Conservation (phyloP, 2,329 filamentous ascomycete genomes). For the Chalaropsis ovoidea region DNA sequence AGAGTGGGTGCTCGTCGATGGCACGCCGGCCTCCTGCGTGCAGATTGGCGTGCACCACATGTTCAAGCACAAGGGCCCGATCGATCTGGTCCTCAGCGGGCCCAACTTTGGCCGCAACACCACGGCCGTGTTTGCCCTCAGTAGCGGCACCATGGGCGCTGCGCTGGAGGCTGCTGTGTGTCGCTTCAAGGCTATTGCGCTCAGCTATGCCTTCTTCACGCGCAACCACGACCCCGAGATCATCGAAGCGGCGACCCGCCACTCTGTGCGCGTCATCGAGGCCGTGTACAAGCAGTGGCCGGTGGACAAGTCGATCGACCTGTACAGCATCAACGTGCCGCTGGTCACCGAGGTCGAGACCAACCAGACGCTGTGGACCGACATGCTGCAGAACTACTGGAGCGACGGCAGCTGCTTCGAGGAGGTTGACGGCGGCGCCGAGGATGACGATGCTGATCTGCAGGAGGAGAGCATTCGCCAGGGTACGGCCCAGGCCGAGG, state of each 20-base stretch:
- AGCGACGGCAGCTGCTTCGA: constrained; percentile 73
- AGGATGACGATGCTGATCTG: constrained; percentile 52
- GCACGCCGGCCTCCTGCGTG: constrained; percentile 69
- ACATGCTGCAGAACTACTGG: constrained; percentile 89
- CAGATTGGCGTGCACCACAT: constrained; percentile 76
- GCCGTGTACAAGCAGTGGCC: constrained; percentile 67
- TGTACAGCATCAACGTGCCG: constrained; percentile 90
- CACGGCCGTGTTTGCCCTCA: constrained; percentile 67
- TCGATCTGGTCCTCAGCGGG: constrained; percentile 69
- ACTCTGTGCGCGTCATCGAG: constrained; percentile 69
- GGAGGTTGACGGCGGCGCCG: constrained; percentile 57
- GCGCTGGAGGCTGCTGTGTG: constrained; percentile 69
- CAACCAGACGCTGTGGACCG: constrained; percentile 68
- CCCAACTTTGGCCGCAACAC: constrained; percentile 79
- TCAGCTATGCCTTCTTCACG: constrained; percentile 84
- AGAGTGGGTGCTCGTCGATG: constrained; percentile 74
- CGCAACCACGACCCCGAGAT: constrained; percentile 72
- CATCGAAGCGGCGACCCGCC: constrained; percentile 64
- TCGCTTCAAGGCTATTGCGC: constrained; percentile 59
- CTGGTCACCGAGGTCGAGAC: constrained; percentile 63
- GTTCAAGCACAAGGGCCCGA: constrained; percentile 58
- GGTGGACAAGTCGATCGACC: constrained; percentile 54
- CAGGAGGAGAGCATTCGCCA: constrained; percentile 41
- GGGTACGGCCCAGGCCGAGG: constrained; percentile 29
- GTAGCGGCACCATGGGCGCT: constrained; percentile 65